Base-by-base conservation (phyloP, 768 basidiomycete genomes). In the Termitomyces bulborhizus region DNA sequence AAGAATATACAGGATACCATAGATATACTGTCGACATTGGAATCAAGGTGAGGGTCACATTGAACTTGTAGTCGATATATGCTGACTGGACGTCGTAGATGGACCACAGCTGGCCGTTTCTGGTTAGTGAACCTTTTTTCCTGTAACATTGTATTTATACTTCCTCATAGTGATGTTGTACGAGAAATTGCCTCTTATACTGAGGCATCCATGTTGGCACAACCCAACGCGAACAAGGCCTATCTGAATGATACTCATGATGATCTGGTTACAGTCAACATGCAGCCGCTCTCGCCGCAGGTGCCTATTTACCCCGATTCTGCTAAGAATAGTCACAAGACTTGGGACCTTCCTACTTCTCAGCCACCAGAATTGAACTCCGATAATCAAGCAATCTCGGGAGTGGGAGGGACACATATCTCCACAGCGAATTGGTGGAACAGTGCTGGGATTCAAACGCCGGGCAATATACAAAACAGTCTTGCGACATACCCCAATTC, bases 1-100 rank as follows among this genome's bases (percentile, higher is more conserved):
- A 71, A 73, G 43, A 83, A 82, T 54, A 79, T 88, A 2, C 73
- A 81, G 43, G 75, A 76, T 47, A 86, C 83, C 63, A 73, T 86
- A 66, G 68, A 78, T n/a, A 73, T 79, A 4, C 70, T 87, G 27
- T 68, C 69, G 26, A 61, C 44, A 26, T 71, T 71, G 39, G 78
- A 82, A 63, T 57, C 54, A 42, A 68, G 75, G 76, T 78, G 45
- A 55, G 12, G 31, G 31, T 12, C 16, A 18, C 8, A 36, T 26
- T 26, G 4, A 24, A 26, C 26, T 16, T 37, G 31, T 26, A 27
- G 40, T 37, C 34, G 6, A 12, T 9, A n/a, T 4, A 51, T 16
- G 57, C 31, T 54, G 24, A 49, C 11, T 34, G 11, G 1, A 15
- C n/a, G 6, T 15, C 16, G 6, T 57, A 79, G 77, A 51, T 79